Percentiles rank a stretch among this genome's conserved stretches.
Conservation (phyloP, 331 rosid genomes). For the Stylosanthes scabra region DNA sequence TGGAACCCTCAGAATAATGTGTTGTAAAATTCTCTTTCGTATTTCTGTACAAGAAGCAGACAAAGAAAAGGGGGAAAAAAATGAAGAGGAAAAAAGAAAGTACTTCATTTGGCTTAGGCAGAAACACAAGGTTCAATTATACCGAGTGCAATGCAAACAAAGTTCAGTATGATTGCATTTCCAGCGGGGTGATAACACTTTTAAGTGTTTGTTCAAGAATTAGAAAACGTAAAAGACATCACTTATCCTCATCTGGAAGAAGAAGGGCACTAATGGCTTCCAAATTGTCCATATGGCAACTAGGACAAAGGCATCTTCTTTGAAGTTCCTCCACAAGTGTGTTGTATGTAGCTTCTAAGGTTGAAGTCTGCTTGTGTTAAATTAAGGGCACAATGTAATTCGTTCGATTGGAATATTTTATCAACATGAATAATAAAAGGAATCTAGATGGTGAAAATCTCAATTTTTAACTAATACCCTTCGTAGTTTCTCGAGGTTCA, state of each 20-base stretch:
- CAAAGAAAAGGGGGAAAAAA: too few species aligned
- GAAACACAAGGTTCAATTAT: slow-evolving; percentile 16
- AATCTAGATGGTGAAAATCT: slow-evolving; percentile 17
- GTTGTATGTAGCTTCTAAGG: slow-evolving; percentile 50
- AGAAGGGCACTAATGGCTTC: slow-evolving; percentile 53
- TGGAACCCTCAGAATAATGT: slow-evolving; percentile 15
- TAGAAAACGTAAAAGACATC: slow-evolving; percentile 47
- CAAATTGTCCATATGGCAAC: slow-evolving; percentile 67
- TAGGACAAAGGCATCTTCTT: slow-evolving; percentile 69
- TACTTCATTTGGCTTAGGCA: slow-evolving; percentile 15
- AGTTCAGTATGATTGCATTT: slow-evolving; percentile 21
- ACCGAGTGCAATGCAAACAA: slow-evolving; percentile 22
- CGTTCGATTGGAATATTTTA: not conserved
- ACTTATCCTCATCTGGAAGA: slow-evolving; percentile 47
- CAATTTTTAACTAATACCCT: slow-evolving; percentile 7
- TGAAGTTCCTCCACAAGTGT: slow-evolving; percentile 72
- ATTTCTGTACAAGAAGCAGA: slow-evolving; percentile 17
- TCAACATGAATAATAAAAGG: not conserved
- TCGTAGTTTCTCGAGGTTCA: not conserved
- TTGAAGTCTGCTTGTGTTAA: slow-evolving; percentile 65
- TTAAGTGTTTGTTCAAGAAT: slow-evolving; percentile 33
- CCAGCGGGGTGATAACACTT: not conserved
- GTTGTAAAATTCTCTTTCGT: slow-evolving; percentile 1
- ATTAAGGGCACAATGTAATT: slow-evolving; percentile 58
- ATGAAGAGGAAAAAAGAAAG: too few species aligned